Conservation (phyloP, 768 basidiomycete species). For the Amanita polypyramis region DNA sequence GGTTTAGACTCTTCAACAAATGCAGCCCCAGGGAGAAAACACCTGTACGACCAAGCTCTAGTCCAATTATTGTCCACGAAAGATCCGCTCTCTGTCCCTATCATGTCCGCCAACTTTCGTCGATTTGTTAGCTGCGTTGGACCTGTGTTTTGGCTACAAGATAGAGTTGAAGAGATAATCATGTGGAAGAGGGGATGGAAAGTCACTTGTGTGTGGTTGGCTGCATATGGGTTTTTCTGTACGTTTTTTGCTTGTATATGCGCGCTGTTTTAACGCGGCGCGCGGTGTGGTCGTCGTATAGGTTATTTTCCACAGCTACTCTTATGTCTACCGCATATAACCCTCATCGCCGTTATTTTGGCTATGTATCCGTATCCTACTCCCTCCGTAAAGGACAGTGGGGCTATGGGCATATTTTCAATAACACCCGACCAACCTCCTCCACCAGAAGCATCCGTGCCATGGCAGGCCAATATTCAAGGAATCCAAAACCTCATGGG, state of each 20-base stretch:
- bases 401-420: slow-evolving; percentile 7
- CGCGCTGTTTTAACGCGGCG: background rate
- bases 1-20: background rate
- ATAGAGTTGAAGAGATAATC: slow-evolving; percentile 75
- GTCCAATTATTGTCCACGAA: slow-evolving; percentile 39
- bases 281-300: slow-evolving; percentile 20
- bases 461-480: slow-evolving; percentile 84
- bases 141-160: slow-evolving; percentile 84
- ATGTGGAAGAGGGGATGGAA: slow-evolving; percentile 75
- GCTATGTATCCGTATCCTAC: slow-evolving; percentile 45
- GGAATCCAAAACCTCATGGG: slow-evolving; percentile 92
- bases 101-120: slow-evolving; percentile 71
- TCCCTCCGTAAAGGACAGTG: slow-evolving; percentile 8
- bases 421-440: slow-evolving; percentile 25
- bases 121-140: slow-evolving; percentile 69
- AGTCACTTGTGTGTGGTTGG: slow-evolving; percentile 66
- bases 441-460: slow-evolving; percentile 51
- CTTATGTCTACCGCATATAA: slow-evolving; percentile 57
- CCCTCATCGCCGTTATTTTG: slow-evolving; percentile 56
- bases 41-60: slow-evolving; percentile 12
- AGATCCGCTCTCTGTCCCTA: slow-evolving; percentile 68
- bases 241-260: slow-evolving; percentile 15
- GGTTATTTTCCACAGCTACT: slow-evolving; percentile 71
- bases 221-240: slow-evolving; percentile 75
- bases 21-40: slow-evolving; percentile 13